Evolutionary conservation across 2,329 filamentous ascomycete genomes (phyloP).

Genomic region (Stemphylium lycopersici): DNA sequence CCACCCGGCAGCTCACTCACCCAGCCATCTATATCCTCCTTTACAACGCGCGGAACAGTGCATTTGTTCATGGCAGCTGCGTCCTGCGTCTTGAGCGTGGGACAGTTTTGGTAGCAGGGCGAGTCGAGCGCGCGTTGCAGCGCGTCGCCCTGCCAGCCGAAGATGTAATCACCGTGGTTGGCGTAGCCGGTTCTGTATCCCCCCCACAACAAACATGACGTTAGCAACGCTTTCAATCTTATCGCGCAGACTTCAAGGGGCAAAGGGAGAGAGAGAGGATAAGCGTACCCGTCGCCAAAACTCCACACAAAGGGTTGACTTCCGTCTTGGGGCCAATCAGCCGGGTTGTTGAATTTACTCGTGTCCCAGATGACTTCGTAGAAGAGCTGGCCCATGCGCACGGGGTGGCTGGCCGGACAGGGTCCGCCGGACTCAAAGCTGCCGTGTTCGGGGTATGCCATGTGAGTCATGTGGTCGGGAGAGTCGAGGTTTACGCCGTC

Average conservation of each 20-base stretch:
- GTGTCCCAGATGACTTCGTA: slow-evolving; percentile 44
- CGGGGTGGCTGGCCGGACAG: slow-evolving; percentile 58
- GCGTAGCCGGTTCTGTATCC: slow-evolving; percentile 51
- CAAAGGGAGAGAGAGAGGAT: neutral
- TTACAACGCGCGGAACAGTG: slow-evolving; percentile 54
- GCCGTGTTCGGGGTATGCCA: slow-evolving; percentile 31
- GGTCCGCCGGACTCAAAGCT: slow-evolving; percentile 49
- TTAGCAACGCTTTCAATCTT: no score
- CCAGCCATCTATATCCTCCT: slow-evolving; percentile 55
- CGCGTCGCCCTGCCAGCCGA: slow-evolving; percentile 58
- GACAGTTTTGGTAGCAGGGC: slow-evolving; percentile 45
- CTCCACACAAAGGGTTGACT: slow-evolving; percentile 43
- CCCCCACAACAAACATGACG: neutral
- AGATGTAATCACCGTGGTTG: slow-evolving; percentile 60
- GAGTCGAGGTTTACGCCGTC: slow-evolving; percentile 31
- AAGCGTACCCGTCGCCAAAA: slow-evolving; percentile 45
- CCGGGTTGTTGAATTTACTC: slow-evolving; percentile 40
- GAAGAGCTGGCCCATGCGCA: slow-evolving; percentile 31
- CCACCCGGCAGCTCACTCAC: slow-evolving; percentile 24
- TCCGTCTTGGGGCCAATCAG: slow-evolving; percentile 31
- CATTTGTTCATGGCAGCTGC: slow-evolving; percentile 56
- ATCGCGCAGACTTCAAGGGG: no score
- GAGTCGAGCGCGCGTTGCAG: slow-evolving; percentile 52
- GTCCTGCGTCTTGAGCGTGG: slow-evolving; percentile 55
- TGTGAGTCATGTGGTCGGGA: slow-evolving; percentile 44